Evolutionary conservation across 2,329 filamentous ascomycete species (phyloP).

Genomic region (Fusarium concolor): DNA sequence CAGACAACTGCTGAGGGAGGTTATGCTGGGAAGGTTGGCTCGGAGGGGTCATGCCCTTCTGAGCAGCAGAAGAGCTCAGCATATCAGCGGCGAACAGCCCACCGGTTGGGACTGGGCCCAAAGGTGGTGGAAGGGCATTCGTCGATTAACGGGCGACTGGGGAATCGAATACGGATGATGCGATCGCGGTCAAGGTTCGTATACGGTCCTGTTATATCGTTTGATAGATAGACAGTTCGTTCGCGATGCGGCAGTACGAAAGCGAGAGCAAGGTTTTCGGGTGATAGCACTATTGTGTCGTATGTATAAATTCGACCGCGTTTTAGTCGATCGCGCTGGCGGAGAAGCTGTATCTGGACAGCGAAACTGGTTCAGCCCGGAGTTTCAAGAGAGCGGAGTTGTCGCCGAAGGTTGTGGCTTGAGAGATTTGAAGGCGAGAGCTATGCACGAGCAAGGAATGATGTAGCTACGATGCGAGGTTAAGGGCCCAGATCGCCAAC

Average conservation of each 20-base stretch:
- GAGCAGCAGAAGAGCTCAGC: constrained; percentile 51
- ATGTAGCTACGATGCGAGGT: not conserved
- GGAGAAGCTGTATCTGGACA: constrained; percentile 15
- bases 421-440: constrained; percentile 41
- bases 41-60: constrained; percentile 49
- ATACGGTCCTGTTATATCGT: constrained; percentile 16
- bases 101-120: constrained; percentile 56
- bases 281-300: not conserved
- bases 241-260: not conserved
- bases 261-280: not conserved
- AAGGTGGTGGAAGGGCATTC: constrained; percentile 52
- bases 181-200: constrained; percentile 28
- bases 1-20: constrained; percentile 47
- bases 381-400: constrained; percentile 37
- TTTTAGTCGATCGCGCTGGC: constrained; percentile 15
- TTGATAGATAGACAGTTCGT: constrained; percentile 4
- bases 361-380: constrained; percentile 22
- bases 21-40: constrained; percentile 53
- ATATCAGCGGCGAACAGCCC: constrained; percentile 51
- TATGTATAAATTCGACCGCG: constrained; percentile 11
- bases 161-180: constrained; percentile 25
- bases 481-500: constrained; percentile 15
- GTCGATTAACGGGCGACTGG: constrained; percentile 42
- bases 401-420: constrained; percentile 31
- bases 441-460: constrained; percentile 16